These are phyloP conservation scores for Petunia hybrid DNA, from an alignment of 305 asterid genomes.

Conservation along the genomic window DNA sequence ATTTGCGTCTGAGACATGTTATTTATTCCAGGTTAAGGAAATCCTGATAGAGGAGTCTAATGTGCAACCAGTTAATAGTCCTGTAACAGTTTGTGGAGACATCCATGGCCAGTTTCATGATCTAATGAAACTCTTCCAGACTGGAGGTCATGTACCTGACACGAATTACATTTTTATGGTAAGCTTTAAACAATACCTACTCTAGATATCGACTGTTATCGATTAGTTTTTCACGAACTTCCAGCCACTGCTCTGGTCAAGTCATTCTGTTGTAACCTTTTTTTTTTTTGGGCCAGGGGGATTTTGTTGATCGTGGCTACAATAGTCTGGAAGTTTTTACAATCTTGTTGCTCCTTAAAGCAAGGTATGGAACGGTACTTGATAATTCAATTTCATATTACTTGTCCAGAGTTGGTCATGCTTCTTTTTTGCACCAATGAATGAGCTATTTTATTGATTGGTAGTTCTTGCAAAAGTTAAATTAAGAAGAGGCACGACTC, in stretches of 20 bases:
- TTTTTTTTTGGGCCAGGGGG: constrained; percentile 63
- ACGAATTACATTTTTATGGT: constrained; percentile 99
- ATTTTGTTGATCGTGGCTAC: constrained; percentile 93
- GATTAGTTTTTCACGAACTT: constrained; percentile 4
- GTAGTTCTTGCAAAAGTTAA: constrained; percentile 14
- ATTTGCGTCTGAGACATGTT: background rate
- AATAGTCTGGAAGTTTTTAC: constrained; percentile 89
- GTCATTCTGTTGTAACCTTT: background rate
- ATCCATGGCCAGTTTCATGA: constrained; percentile 99
- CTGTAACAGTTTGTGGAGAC: constrained; percentile 99
- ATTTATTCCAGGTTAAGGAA: constrained; percentile 81
- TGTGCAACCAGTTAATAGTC: constrained; percentile 99
- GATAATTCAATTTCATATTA: background rate
- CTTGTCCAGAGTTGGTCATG: background rate
- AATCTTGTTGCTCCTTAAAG: constrained; percentile 87
- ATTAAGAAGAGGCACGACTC: background rate
- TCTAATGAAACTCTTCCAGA: constrained; percentile 96
- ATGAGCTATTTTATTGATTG: background rate
- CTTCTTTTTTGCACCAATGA: constrained; percentile 7
- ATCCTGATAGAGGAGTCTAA: constrained; percentile 97
- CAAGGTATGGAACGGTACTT: constrained; percentile 56
- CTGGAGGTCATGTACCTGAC: constrained; percentile 99
- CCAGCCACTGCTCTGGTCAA: background rate
- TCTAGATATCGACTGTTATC: constrained; percentile 1
- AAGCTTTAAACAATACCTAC: constrained; percentile 31